phyloP scores from a whole-genome alignment of 2,329 filamentous ascomycete genomes.

The Clarireedia monteithiana region DNA sequence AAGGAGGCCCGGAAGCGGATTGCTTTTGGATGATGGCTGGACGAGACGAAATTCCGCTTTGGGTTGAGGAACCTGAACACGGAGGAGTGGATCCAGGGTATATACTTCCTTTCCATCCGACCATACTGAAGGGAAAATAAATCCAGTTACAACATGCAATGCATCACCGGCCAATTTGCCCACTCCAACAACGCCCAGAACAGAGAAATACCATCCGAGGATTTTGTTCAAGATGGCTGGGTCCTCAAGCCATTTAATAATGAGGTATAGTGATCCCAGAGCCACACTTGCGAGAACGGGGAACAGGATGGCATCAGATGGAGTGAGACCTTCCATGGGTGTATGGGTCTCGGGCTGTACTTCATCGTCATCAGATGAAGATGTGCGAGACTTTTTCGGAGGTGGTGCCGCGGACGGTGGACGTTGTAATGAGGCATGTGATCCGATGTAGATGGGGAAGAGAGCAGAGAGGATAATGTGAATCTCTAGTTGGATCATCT shows the following conservation, averaged over 20 bases:
- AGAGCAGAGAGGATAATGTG: slow-evolving; percentile 64
- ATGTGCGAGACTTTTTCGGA: slow-evolving; percentile 32
- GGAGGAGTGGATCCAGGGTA: slow-evolving; percentile 33
- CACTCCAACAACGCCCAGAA: slow-evolving; percentile 71
- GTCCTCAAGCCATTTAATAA: slow-evolving; percentile 84
- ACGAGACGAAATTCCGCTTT: background rate
- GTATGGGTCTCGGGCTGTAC: slow-evolving; percentile 46
- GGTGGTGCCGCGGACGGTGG: slow-evolving; percentile 66
- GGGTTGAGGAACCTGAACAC: slow-evolving; percentile 17
- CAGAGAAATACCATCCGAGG: slow-evolving; percentile 74
- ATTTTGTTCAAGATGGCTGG: slow-evolving; percentile 75
- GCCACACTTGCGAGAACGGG: slow-evolving; percentile 68
- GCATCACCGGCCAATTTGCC: slow-evolving; percentile 66
- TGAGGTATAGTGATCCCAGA: slow-evolving; percentile 71
- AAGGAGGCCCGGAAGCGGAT: slow-evolving; percentile 35
- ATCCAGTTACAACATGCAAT: slow-evolving; percentile 53
- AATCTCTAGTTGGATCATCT: slow-evolving; percentile 22
- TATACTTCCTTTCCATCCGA: slow-evolving; percentile 42
- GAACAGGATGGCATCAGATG: slow-evolving; percentile 76
- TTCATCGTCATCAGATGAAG: slow-evolving; percentile 35
- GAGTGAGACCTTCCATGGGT: slow-evolving; percentile 61
- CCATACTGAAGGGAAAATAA: slow-evolving; percentile 71
- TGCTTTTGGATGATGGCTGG: slow-evolving; percentile 22
- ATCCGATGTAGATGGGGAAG: slow-evolving; percentile 75
- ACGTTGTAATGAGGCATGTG: slow-evolving; percentile 76